Percentiles rank a stretch among this genome's conserved stretches.
Conservation (phyloP, 257 asterid species). For the Capsicum chinense region DNA sequence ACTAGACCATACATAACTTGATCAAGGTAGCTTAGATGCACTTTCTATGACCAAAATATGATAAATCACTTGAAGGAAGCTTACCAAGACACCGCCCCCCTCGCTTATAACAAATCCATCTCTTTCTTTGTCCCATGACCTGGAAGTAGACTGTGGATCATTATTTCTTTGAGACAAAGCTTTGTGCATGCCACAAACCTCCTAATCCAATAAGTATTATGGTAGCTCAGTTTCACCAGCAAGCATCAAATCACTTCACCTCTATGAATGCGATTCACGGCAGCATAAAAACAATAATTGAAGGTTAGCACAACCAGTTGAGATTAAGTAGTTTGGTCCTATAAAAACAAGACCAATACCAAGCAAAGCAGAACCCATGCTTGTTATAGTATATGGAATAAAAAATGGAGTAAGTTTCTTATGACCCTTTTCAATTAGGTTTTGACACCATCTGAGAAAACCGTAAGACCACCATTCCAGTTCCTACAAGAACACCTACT, state of each 20-base stretch:
- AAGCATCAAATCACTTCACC: constrained; percentile 94
- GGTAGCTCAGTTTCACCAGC: constrained; percentile 98
- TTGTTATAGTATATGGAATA: constrained; percentile 91
- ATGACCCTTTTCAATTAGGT: constrained; percentile 79
- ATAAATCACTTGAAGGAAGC: constrained; percentile 27
- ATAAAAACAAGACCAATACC: constrained; percentile 89
- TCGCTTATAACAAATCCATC: constrained; percentile 97
- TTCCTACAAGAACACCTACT: constrained; percentile 88
- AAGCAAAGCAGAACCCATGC: constrained; percentile 94
- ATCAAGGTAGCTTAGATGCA: neutral
- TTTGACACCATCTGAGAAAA: constrained; percentile 84
- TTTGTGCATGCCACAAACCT: constrained; percentile 91
- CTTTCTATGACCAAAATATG: neutral
- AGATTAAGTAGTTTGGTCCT: constrained; percentile 95
- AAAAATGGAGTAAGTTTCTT: constrained; percentile 88
- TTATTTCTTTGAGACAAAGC: constrained; percentile 95
- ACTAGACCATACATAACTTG: neutral
- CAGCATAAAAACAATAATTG: constrained; percentile 88
- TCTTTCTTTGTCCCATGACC: constrained; percentile 89
- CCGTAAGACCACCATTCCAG: constrained; percentile 95
- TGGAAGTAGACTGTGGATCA: constrained; percentile 85
- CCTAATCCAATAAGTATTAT: constrained; percentile 92
- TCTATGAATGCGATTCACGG: constrained; percentile 93
- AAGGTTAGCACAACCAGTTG: constrained; percentile 97
- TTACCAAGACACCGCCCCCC: constrained; percentile 91